phyloP scores from a whole-genome alignment of 2,329 filamentous ascomycete species.

The Ustulina deusta region DNA sequence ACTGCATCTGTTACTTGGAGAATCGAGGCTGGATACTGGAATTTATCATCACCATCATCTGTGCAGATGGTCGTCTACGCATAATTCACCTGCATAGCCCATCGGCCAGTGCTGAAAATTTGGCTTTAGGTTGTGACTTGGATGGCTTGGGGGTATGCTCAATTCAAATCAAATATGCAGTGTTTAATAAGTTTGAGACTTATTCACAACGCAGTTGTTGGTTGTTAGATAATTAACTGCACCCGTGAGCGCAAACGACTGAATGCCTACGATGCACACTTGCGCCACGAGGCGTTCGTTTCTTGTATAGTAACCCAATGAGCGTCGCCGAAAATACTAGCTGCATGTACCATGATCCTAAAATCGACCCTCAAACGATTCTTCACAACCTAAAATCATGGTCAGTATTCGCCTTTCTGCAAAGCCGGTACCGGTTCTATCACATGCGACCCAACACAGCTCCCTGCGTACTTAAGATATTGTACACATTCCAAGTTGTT shows the following conservation, averaged over 20 bases:
- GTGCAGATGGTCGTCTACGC: background rate
- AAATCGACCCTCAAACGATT: no score
- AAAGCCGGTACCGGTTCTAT: background rate
- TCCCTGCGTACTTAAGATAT: constrained; percentile 11
- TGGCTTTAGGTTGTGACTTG: no score
- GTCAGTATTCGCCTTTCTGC: background rate
- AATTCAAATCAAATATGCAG: no score
- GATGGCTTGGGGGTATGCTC: no score
- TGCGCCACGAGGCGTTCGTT: background rate
- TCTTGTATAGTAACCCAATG: background rate
- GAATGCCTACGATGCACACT: background rate
- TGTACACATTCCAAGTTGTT: background rate
- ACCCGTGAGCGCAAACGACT: background rate
- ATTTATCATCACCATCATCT: background rate
- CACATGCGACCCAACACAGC: constrained; percentile 10
- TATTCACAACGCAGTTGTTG: no score
- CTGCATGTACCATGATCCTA: background rate
- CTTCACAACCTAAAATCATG: no score
- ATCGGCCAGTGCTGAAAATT: no score
- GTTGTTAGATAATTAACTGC: no score
- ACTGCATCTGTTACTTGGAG: constrained; percentile 8
- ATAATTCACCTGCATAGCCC: background rate
- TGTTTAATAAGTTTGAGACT: no score
- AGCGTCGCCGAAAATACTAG: background rate
- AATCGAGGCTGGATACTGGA: constrained; percentile 10